These are phyloP conservation scores for Fusarium lateritium DNA, from an alignment of 2,329 filamentous ascomycete genomes.

Conservation along the genomic window DNA sequence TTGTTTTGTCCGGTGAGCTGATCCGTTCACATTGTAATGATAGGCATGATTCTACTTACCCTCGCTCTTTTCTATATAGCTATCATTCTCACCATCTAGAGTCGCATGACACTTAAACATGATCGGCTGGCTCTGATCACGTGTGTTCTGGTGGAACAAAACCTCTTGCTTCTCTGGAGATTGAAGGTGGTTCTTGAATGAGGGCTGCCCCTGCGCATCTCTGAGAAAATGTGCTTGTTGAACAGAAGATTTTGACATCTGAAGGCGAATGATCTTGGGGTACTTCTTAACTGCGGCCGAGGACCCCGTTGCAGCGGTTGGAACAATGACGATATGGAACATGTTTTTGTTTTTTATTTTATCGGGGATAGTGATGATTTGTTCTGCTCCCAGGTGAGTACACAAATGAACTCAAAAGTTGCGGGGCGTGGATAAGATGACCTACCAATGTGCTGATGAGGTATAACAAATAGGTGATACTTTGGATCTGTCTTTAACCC, in stretches of 20 bases:
- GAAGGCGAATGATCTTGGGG: constrained; percentile 13
- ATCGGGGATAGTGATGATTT: neutral
- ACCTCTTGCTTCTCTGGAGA: constrained; percentile 7
- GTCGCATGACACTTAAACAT: constrained; percentile 11
- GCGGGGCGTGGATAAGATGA: no score
- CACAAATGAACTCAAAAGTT: neutral
- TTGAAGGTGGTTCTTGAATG: neutral
- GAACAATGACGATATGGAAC: constrained; percentile 7
- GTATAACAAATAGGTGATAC: constrained; percentile 1
- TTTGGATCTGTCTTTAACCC: neutral
- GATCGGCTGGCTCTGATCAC: neutral
- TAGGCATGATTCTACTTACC: neutral
- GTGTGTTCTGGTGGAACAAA: neutral
- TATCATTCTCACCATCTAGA: neutral
- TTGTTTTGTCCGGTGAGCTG: neutral
- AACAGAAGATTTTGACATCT: neutral
- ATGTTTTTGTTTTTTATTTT: neutral
- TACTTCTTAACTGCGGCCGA: neutral
- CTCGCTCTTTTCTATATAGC: constrained; percentile 4
- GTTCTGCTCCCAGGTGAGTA: constrained; percentile 2
- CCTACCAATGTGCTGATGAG: constrained; percentile 4
- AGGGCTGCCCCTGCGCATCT: neutral
- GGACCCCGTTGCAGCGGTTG: constrained; percentile 11
- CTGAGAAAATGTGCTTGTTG: neutral
- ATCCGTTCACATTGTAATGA: no score